phyloP scores from a whole-genome alignment of 768 basidiomycete genomes.

The Suillus lakei region DNA sequence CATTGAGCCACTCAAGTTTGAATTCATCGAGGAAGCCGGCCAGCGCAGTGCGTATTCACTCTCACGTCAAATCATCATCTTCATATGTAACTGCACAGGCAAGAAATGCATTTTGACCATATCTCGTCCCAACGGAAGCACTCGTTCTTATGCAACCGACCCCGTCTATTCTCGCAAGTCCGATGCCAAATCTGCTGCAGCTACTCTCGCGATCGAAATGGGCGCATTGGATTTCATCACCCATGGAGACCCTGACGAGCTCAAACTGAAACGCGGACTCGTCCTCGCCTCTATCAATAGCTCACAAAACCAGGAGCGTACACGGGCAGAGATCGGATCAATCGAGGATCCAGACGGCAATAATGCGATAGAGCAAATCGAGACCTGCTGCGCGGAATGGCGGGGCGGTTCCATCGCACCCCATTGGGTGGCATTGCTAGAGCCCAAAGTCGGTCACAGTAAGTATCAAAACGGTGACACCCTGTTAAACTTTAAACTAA shows the following conservation, averaged over 20 bases:
- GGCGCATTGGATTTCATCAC: constrained; percentile 65
- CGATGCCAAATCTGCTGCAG: constrained; percentile 60
- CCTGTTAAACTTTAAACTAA: constrained; percentile 11
- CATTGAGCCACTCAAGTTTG: constrained; percentile 48
- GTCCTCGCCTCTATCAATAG: constrained; percentile 30
- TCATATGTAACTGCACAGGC: constrained; percentile 36
- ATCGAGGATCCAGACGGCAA: constrained; percentile 4
- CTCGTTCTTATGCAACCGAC: constrained; percentile 59
- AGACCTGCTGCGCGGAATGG: constrained; percentile 59
- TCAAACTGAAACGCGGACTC: constrained; percentile 40
- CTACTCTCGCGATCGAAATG: constrained; percentile 58
- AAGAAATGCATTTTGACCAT: constrained; percentile 69
- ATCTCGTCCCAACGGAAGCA: constrained; percentile 54
- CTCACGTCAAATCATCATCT: background rate
- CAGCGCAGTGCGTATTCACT: constrained; percentile 37
- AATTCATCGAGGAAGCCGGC: constrained; percentile 47
- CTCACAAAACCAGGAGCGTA: constrained; percentile 26
- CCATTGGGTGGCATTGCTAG: constrained; percentile 56
- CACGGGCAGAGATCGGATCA: background rate
- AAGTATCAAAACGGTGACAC: constrained; percentile 22
- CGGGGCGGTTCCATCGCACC: constrained; percentile 54
- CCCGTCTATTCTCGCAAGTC: constrained; percentile 46
- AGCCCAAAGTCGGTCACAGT: constrained; percentile 51
- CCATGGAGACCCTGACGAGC: constrained; percentile 45
- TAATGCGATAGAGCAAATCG: constrained; percentile 49